Percentiles rank a stretch among this genome's conserved stretches.
These are phyloP conservation scores for Chrysosporium queenslandicum DNA, from an alignment of 2,329 filamentous ascomycete species.

Conservation along the genomic window DNA sequence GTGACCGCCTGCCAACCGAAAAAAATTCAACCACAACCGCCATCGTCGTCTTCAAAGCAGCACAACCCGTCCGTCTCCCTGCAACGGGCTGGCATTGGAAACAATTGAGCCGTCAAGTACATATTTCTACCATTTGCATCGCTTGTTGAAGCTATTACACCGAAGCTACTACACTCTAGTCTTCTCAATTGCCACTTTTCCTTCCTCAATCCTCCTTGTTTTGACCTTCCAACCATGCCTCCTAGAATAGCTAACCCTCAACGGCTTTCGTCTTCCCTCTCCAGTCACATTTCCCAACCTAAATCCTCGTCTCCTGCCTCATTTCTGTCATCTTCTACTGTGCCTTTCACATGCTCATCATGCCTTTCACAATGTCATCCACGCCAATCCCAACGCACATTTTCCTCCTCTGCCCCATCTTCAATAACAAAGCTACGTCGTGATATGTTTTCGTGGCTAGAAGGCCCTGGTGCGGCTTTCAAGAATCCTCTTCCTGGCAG, in stretches of 20 bases:
- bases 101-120: neutral
- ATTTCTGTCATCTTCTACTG: conserved; percentile 12
- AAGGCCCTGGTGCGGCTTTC: conserved; percentile 44
- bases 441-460: conserved; percentile 40
- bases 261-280: conserved; percentile 26
- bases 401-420: conserved; percentile 6
- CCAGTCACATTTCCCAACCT: conserved; percentile 19
- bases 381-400: conserved; percentile 15
- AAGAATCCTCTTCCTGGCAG: conserved; percentile 40
- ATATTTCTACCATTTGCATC: neutral
- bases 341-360: neutral
- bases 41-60: neutral
- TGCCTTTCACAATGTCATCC: conserved; percentile 12
- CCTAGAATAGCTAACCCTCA: conserved; percentile 31
- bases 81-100: neutral
- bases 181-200: conserved; percentile 8
- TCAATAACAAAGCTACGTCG: conserved; percentile 36
- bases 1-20: neutral
- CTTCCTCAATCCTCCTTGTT: neutral
- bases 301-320: conserved; percentile 20
- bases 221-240: conserved; percentile 26
- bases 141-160: no score
- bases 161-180: neutral
- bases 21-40: neutral
- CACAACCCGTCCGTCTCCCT: neutral